Conservation (phyloP, 805 yeast species). For the Saturnispora bothae region DNA sequence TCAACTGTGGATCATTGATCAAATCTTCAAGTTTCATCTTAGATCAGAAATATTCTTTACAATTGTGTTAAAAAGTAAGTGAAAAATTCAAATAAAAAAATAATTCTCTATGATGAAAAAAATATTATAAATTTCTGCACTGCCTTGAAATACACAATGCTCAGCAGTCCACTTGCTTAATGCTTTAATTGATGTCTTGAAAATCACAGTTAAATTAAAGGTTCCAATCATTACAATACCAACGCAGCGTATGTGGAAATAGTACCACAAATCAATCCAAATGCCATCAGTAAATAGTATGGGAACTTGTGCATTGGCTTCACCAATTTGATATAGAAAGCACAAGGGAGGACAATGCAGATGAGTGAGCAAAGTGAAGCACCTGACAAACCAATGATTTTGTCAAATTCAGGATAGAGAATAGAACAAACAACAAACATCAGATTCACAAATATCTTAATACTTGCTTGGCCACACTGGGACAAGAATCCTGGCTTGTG, state of each 20-base stretch:
- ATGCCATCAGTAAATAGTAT: constrained; percentile 32
- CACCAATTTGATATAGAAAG: constrained; percentile 62
- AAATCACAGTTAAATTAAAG: not conserved
- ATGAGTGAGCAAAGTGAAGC: constrained; percentile 72
- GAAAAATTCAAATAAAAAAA: not conserved
- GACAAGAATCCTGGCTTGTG: constrained; percentile 11
- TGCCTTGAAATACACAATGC: constrained; percentile 5
- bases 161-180: constrained; percentile 1
- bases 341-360: constrained; percentile 71
- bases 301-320: constrained; percentile 33
- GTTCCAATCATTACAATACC: constrained; percentile 3
- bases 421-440: constrained; percentile 58
- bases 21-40: constrained; percentile 5
- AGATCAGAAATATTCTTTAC: not conserved
- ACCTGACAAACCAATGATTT: constrained; percentile 74
- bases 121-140: constrained; percentile 1
- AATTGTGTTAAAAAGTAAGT: not conserved
- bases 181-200: not conserved
- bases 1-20: constrained; percentile 9
- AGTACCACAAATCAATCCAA: constrained; percentile 40
- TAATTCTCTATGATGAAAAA: not conserved
- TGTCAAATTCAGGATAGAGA: constrained; percentile 73
- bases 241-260: constrained; percentile 54
- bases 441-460: constrained; percentile 46
- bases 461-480: constrained; percentile 14